phyloP scores from a whole-genome alignment of 768 basidiomycete species.

The Boletus eberwhitei region DNA sequence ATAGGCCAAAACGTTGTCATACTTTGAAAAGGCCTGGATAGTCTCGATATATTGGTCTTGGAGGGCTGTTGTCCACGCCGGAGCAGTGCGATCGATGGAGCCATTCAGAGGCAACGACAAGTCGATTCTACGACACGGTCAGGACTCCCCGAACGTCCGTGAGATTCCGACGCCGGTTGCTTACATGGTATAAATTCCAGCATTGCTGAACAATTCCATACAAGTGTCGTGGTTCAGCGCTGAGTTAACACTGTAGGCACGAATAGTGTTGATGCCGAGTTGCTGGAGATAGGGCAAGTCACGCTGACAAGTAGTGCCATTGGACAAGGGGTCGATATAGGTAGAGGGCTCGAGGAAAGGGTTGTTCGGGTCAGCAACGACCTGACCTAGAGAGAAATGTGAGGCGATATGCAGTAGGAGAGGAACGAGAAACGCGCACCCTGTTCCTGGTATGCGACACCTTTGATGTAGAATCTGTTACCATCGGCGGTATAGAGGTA shows the following conservation, averaged over 20 bases:
- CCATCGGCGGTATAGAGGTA: constrained; percentile 81
- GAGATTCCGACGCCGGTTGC: constrained; percentile 24
- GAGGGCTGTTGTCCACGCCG: constrained; percentile 81
- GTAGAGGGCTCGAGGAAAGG: constrained; percentile 68
- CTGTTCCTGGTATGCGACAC: constrained; percentile 81
- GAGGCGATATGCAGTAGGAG: not conserved
- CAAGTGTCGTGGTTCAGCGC: constrained; percentile 82
- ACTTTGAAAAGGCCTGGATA: constrained; percentile 76
- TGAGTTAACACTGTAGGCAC: constrained; percentile 85
- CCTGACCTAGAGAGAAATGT: constrained; percentile 28
- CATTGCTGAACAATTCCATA: constrained; percentile 71
- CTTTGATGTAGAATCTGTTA: constrained; percentile 83
- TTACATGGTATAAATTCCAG: constrained; percentile 88
- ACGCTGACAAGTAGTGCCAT: constrained; percentile 63
- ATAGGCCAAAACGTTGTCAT: constrained; percentile 85
- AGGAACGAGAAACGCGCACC: constrained; percentile 39
- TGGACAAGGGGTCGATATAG: constrained; percentile 77
- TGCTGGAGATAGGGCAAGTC: constrained; percentile 76
- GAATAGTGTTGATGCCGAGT: constrained; percentile 76
- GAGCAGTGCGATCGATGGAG: constrained; percentile 69
- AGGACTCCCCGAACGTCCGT: constrained; percentile 3
- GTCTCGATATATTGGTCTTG: constrained; percentile 74
- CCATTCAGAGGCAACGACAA: constrained; percentile 83
- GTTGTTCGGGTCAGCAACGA: constrained; percentile 48
- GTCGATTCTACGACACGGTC: constrained; percentile 60